These are phyloP conservation scores for Eimeria sp. DNA, from an alignment of 169 alveolate species.

Conservation along the genomic window DNA sequence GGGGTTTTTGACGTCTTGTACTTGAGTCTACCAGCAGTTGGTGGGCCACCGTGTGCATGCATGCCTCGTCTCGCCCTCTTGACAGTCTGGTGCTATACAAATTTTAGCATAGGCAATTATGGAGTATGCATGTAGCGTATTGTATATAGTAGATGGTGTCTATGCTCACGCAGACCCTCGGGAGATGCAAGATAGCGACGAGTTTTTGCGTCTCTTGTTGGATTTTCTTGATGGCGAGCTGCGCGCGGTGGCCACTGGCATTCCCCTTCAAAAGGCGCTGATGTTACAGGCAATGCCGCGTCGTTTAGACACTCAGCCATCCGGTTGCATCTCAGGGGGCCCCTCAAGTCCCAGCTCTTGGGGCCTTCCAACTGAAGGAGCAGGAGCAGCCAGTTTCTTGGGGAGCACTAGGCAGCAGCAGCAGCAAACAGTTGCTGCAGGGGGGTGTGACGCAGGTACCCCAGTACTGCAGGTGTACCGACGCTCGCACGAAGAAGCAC, in stretches of 20 bases:
- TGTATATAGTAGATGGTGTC: not conserved
- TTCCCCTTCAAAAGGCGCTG: constrained; percentile 64
- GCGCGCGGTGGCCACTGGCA: constrained; percentile 74
- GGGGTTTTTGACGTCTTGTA: not conserved
- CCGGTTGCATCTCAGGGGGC: not conserved
- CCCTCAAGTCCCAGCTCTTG: not conserved
- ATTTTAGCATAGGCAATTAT: not conserved
- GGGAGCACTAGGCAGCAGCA: not conserved
- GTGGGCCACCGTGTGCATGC: not conserved
- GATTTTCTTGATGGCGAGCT: constrained; percentile 83
- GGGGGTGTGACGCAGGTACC: not conserved
- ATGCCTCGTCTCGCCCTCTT: not conserved
- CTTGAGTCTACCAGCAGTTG: not conserved
- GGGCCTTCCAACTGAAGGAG: not conserved
- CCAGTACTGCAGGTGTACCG: not conserved
- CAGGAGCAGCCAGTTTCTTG: not conserved
- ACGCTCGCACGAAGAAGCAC: not conserved
- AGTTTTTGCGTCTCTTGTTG: constrained; percentile 81
- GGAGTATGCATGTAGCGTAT: not conserved
- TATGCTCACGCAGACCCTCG: constrained; percentile 70
- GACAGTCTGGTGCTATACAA: too few relatives aligned
- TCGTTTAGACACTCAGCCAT: not conserved
- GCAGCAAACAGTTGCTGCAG: not conserved
- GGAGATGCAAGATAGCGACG: constrained; percentile 85
- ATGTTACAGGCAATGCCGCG: constrained; percentile 66